These are phyloP conservation scores for Debaryomycetaceae sp. DNA, from an alignment of 1,139 yeast genomes.

Conservation along the genomic window DNA sequence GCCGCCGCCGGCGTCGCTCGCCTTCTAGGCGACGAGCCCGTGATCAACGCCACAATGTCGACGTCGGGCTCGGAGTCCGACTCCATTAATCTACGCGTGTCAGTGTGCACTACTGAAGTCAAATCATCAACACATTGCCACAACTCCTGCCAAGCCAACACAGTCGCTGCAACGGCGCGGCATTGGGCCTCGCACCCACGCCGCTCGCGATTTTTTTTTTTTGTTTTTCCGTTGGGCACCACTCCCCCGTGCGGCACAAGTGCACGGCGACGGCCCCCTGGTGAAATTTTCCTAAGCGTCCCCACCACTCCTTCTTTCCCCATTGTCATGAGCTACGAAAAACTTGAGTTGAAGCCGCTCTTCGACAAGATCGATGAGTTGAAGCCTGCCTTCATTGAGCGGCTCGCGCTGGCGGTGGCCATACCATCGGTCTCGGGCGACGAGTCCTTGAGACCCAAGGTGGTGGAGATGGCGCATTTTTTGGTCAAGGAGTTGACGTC, in stretches of 20 bases:
- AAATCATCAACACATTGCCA: too few species aligned
- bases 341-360: constrained; percentile 38
- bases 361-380: constrained; percentile 65
- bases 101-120: too few species aligned
- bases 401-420: constrained; percentile 77
- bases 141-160: too few species aligned
- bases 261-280: constrained; percentile 1
- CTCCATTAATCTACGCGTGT: too few species aligned
- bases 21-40: too few species aligned
- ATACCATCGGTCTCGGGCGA: constrained; percentile 95
- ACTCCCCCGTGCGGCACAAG: neutral
- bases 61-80: constrained; percentile 5
- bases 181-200: too few species aligned
- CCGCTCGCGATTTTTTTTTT: neutral
- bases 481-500: constrained; percentile 60
- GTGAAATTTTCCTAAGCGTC: neutral
- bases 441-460: constrained; percentile 80
- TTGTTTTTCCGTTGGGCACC: neutral
- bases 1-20: neutral
- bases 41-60: constrained; percentile 4
- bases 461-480: constrained; percentile 81
- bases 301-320: neutral
- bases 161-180: too few species aligned
- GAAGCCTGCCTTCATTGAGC: constrained; percentile 62
- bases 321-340: constrained; percentile 4